Conservation (phyloP, 768 basidiomycete species). For the Lentinula raphanica region DNA sequence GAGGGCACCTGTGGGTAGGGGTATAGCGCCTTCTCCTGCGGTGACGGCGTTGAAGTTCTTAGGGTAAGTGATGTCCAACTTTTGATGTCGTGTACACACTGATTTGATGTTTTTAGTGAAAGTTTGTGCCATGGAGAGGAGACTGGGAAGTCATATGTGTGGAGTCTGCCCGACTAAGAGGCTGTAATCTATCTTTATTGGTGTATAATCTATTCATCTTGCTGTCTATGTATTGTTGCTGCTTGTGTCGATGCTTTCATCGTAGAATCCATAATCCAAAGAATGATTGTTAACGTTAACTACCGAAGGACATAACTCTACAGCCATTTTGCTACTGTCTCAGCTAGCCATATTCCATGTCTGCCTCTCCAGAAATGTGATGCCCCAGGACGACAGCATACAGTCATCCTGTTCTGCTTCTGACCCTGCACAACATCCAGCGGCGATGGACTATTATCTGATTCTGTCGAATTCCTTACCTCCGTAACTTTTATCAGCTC, state of each 20-base stretch:
- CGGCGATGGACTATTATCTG: too few species aligned
- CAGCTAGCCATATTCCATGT: not conserved
- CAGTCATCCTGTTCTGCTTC: too few species aligned
- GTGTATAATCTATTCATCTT: not conserved
- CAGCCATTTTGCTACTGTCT: not conserved
- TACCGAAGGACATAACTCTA: too few species aligned
- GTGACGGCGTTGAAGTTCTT: conserved; percentile 79
- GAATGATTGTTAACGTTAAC: too few species aligned
- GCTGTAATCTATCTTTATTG: not conserved
- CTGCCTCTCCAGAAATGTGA: conserved; percentile 2
- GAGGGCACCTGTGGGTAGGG: conserved; percentile 27
- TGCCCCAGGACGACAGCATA: not conserved
- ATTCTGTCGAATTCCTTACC: not conserved
- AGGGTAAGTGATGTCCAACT: conserved; percentile 56
- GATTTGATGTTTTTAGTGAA: conserved; percentile 34
- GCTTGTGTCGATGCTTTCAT: not conserved
- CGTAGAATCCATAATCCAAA: not conserved
- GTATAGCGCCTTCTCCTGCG: conserved; percentile 41
- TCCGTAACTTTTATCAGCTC: too few species aligned
- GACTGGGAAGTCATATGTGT: conserved; percentile 51
- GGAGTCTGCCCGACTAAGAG: conserved; percentile 51
- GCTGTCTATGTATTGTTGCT: not conserved
- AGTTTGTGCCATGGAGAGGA: conserved; percentile 61
- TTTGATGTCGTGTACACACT: too few species aligned
- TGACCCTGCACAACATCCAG: too few species aligned